Conservation (phyloP, 257 asterid species). For the Solanum peruvianum region DNA sequence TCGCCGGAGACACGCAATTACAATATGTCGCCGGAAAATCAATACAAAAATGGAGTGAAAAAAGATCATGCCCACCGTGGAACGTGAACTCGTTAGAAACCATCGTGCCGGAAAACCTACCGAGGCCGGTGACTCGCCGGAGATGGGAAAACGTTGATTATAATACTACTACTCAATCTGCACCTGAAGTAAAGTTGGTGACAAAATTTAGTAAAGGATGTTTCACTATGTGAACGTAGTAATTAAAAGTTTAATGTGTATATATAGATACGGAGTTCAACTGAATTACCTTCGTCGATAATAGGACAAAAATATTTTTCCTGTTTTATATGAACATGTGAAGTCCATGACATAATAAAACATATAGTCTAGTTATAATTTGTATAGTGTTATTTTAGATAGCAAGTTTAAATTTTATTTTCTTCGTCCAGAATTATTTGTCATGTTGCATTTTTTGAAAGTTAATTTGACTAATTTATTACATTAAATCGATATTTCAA, state of each 20-base stretch:
- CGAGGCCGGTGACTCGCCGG: slow-evolving; percentile 58
- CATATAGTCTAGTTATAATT: neutral
- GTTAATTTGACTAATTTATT: no score
- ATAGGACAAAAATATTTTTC: neutral
- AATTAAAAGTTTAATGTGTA: neutral
- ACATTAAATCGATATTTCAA: no score
- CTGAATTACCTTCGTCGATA: neutral
- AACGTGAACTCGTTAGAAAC: slow-evolving; percentile 59
- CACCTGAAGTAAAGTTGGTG: slow-evolving; percentile 20
- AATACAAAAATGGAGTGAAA: slow-evolving; percentile 50
- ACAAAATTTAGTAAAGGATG: neutral
- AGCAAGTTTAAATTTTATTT: neutral
- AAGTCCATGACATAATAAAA: neutral
- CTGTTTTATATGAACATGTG: neutral
- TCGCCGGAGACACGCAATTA: slow-evolving; percentile 19
- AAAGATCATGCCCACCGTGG: slow-evolving; percentile 67
- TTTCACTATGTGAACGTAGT: slow-evolving; percentile 3
- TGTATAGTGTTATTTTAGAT: neutral
- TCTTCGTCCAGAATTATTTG: no score
- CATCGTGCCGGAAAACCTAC: slow-evolving; percentile 75
- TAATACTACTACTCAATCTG: slow-evolving; percentile 1
- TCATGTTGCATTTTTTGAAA: accelerated
- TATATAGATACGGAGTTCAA: neutral
- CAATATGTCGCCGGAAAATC: neutral
- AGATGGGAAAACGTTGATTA: slow-evolving; percentile 46